Evolutionary conservation across 768 basidiomycete species (phyloP).

Genomic region (Naganishia vaughanmartiniae): DNA sequence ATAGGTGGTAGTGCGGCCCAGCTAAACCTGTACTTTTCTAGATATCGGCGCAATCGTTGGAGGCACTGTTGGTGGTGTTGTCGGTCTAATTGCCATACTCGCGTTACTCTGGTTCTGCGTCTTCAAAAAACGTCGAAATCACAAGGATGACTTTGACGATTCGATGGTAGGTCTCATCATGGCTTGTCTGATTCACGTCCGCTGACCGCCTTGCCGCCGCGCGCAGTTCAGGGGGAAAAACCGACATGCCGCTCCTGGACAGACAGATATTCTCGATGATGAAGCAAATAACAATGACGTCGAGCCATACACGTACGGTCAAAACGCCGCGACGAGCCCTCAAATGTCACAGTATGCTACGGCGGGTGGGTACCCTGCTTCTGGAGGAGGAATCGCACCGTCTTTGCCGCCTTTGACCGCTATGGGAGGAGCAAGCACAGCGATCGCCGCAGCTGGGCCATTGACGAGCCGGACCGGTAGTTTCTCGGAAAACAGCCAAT

Average conservation of each 20-base stretch:
- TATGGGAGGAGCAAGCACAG: background rate
- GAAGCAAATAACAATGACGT: constrained; percentile 35
- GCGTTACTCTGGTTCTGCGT: constrained; percentile 41
- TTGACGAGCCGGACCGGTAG: background rate
- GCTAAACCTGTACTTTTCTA: background rate
- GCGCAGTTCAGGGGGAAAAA: constrained; percentile 45
- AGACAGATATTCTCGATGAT: constrained; percentile 41
- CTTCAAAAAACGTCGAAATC: constrained; percentile 34
- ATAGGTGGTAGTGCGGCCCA: no score
- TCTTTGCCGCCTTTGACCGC: background rate
- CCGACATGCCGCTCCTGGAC: constrained; percentile 39
- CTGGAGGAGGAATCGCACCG: constrained; percentile 8
- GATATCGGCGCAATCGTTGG: constrained; percentile 38
- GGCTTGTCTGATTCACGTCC: no score
- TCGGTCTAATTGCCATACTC: constrained; percentile 38
- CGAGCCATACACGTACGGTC: constrained; percentile 44
- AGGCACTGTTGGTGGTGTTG: constrained; percentile 33
- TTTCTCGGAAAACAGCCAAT: constrained; percentile 15
- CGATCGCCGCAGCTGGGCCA: constrained; percentile 5
- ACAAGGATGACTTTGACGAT: constrained; percentile 49
- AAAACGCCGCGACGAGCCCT: constrained; percentile 32
- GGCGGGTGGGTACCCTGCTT: constrained; percentile 32
- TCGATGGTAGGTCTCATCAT: constrained; percentile 43
- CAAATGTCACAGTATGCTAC: constrained; percentile 48
- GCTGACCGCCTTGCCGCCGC: background rate